Evolutionary conservation across 306 rosid genomes (phyloP).

Genomic region (Albizia julibrissin): DNA sequence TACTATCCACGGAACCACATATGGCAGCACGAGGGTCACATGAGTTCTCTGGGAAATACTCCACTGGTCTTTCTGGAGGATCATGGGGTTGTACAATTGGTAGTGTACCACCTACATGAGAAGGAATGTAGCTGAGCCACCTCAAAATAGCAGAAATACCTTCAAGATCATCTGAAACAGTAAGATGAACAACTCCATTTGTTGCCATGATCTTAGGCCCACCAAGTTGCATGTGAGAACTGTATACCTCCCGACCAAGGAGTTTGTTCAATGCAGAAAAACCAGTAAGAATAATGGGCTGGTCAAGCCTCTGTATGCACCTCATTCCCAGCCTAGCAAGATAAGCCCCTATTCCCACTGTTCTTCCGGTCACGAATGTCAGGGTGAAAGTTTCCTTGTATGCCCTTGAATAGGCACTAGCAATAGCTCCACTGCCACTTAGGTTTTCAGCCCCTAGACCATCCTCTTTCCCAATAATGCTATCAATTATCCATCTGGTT

Average conservation of each 20-base stretch:
- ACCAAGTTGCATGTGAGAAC: slow-evolving; percentile 99
- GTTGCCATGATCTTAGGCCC: slow-evolving; percentile 99
- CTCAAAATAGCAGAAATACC: slow-evolving; percentile 92
- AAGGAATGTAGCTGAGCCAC: slow-evolving; percentile 97
- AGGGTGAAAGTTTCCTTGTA: slow-evolving; percentile 93
- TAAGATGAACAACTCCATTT: slow-evolving; percentile 98
- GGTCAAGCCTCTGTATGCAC: slow-evolving; percentile 99
- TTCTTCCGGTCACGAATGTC: slow-evolving; percentile 96
- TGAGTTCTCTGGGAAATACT: slow-evolving; percentile 84
- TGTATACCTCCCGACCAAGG: slow-evolving; percentile 98
- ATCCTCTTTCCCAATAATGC: slow-evolving; percentile 95
- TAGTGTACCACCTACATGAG: slow-evolving; percentile 82
- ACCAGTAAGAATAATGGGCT: slow-evolving; percentile 96
- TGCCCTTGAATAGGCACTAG: slow-evolving; percentile 96
- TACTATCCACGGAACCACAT: slow-evolving; percentile 60
- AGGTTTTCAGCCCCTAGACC: slow-evolving; percentile 96
- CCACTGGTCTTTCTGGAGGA: slow-evolving; percentile 91
- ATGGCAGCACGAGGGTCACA: slow-evolving; percentile 99
- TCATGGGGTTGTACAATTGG: slow-evolving; percentile 80
- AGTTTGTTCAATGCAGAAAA: slow-evolving; percentile 97
- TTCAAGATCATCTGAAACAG: slow-evolving; percentile 95
- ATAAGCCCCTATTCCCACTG: slow-evolving; percentile 99
- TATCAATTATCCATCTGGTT: slow-evolving; percentile 93
- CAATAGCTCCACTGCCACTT: slow-evolving; percentile 98
- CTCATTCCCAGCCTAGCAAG: slow-evolving; percentile 99